phyloP scores from a whole-genome alignment of 441 rosid species.

The Gossypium aridum region DNA sequence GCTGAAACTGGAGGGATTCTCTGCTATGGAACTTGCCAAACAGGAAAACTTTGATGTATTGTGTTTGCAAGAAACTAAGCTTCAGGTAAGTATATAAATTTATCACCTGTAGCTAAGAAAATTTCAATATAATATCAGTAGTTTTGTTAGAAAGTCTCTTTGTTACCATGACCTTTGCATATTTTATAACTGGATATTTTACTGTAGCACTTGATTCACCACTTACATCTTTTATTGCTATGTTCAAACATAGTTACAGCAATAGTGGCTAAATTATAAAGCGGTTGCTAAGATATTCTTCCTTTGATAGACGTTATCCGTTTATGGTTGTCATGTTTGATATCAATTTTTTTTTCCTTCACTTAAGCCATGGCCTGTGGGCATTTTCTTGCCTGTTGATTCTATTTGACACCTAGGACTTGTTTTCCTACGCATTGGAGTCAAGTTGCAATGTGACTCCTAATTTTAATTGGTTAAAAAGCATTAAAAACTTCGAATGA shows the following conservation, averaged over 20 bases:
- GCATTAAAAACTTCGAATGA: not conserved
- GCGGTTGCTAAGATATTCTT: not conserved
- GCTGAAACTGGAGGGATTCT: slow-evolving; percentile 62
- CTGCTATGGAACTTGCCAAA: slow-evolving; percentile 73
- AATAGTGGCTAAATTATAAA: not conserved
- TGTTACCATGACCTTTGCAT: not conserved
- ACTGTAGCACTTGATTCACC: not conserved
- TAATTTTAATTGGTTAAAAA: not conserved
- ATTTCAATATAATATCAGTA: not conserved
- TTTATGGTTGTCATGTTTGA: not conserved
- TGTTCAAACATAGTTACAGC: not conserved
- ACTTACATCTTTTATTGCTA: not conserved
- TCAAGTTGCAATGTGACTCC: not conserved
- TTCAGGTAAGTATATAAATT: slow-evolving; percentile 48
- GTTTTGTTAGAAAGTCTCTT: not conserved
- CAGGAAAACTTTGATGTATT: slow-evolving; percentile 77
- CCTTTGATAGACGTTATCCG: not conserved
- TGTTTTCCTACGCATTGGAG: not conserved
- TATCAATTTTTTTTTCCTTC: not conserved
- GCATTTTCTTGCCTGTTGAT: not conserved
- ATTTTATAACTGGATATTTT: not conserved
- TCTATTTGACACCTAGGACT: not conserved
- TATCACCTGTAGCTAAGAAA: not conserved
- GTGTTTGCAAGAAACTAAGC: slow-evolving; percentile 95
- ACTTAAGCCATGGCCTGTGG: not conserved